A percentile compares a stretch with the other conserved stretches of the same genome.
Evolutionary conservation across 164 flowering plant genomes (phyloP).

Genomic region (Aristolochia fimbriata): DNA sequence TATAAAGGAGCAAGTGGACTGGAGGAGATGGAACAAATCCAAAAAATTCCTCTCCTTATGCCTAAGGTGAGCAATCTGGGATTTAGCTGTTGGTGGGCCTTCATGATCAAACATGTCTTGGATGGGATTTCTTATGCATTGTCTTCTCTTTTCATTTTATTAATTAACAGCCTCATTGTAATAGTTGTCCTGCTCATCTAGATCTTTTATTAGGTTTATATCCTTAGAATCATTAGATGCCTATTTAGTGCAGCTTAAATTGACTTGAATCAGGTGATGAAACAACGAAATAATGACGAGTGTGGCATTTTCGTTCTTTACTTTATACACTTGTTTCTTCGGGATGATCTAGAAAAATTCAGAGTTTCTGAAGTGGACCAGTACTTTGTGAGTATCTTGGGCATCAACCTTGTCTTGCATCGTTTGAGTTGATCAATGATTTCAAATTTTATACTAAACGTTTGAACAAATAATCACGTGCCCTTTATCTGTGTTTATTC

Average conservation of each 20-base stretch:
- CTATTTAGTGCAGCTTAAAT: not conserved
- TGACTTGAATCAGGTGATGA: not conserved
- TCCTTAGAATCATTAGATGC: not conserved
- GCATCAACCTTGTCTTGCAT: not conserved
- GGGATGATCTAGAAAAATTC: not conserved
- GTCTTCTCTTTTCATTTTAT: too few species aligned
- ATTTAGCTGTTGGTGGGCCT: not conserved
- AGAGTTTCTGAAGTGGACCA: too few species aligned
- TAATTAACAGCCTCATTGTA: too few species aligned
- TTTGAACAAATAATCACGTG: not conserved
- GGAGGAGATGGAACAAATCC: constrained; percentile 19
- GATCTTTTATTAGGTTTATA: not conserved
- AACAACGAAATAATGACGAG: constrained; percentile 1
- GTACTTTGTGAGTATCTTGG: constrained; percentile 2
- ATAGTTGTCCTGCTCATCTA: not conserved
- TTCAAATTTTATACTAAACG: not conserved
- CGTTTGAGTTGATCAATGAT: too few species aligned
- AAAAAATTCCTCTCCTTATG: constrained; percentile 52
- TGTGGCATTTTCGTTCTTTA: constrained; percentile 3
- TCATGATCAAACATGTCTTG: too few species aligned
- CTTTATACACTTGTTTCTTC: constrained; percentile 1
- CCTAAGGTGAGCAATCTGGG: constrained; percentile 43
- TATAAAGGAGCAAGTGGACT: constrained; percentile 31
- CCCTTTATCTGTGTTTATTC: not conserved
- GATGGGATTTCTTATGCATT: too few species aligned